These are phyloP conservation scores for Pleurotus citrinopileatus DNA, from an alignment of 768 basidiomycete species.

Conservation along the genomic window DNA sequence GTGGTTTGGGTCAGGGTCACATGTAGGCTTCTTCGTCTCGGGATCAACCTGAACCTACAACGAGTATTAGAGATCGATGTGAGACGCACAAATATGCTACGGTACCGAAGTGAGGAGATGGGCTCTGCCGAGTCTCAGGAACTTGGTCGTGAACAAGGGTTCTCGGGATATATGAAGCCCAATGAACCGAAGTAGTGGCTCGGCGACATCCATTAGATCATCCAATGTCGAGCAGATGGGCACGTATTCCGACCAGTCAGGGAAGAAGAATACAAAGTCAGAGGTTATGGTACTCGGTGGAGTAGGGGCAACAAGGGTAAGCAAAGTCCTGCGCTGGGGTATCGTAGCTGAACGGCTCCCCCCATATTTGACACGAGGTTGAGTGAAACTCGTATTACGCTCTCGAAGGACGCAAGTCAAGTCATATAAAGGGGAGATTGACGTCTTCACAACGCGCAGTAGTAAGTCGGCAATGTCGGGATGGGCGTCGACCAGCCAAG, in stretches of 20 bases:
- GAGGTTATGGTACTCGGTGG: slow-evolving; percentile 73
- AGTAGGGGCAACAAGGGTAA: slow-evolving; percentile 78
- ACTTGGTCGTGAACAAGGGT: slow-evolving; percentile 72
- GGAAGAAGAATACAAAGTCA: slow-evolving; percentile 92
- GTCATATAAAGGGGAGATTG: slow-evolving; percentile 69
- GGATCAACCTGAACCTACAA: slow-evolving; percentile 49
- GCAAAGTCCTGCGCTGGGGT: slow-evolving; percentile 54
- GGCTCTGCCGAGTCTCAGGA: slow-evolving; percentile 71
- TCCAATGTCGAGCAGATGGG: slow-evolving; percentile 61
- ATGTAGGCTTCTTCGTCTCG: slow-evolving; percentile 56
- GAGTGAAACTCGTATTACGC: slow-evolving; percentile 57
- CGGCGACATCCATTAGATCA: slow-evolving; percentile 72
- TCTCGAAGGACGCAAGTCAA: slow-evolving; percentile 50
- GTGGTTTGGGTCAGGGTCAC: slow-evolving; percentile 51
- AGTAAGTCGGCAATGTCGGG: slow-evolving; percentile 86
- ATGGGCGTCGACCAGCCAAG: slow-evolving; percentile 80
- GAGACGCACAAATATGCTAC: not conserved
- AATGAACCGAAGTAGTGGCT: slow-evolving; percentile 77
- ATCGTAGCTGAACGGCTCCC: slow-evolving; percentile 50
- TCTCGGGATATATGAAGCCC: slow-evolving; percentile 82
- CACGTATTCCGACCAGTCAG: slow-evolving; percentile 72
- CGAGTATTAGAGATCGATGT: not conserved
- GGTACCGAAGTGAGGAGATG: slow-evolving; percentile 57
- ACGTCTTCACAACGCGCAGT: slow-evolving; percentile 68
- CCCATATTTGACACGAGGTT: slow-evolving; percentile 64